A percentile compares a stretch with the other conserved stretches of the same genome.
These are phyloP conservation scores for Thelonectria blattea DNA, from an alignment of 2,329 filamentous ascomycete species.

Conservation along the genomic window DNA sequence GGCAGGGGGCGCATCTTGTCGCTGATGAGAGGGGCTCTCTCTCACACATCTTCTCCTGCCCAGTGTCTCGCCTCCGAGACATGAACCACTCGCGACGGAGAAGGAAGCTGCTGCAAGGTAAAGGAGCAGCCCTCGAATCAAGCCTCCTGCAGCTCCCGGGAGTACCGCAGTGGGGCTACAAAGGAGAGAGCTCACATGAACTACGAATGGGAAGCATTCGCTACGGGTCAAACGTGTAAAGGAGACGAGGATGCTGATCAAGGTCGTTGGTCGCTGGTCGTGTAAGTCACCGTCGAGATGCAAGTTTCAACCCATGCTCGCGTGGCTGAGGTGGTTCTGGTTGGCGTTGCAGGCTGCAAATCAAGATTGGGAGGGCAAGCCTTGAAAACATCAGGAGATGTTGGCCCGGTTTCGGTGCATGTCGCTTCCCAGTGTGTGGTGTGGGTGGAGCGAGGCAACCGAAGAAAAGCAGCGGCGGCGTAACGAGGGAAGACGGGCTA, in stretches of 20 bases:
- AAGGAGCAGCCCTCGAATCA: constrained; percentile 9
- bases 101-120: constrained; percentile 13
- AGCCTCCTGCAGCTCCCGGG: constrained; percentile 1
- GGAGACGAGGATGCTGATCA: background rate
- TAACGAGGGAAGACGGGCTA: constrained; percentile 23
- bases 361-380: constrained; percentile 8
- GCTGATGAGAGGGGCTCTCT: too few relatives aligned
- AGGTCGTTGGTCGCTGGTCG: background rate
- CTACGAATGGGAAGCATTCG: background rate
- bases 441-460: constrained; percentile 26
- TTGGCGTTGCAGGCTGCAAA: background rate
- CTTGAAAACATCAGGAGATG: constrained; percentile 26
- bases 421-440: constrained; percentile 24
- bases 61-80: background rate
- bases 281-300: background rate
- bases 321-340: background rate
- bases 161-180: background rate
- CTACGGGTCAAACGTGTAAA: background rate
- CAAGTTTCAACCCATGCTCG: background rate
- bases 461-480: constrained; percentile 26
- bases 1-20: background rate
- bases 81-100: constrained; percentile 15
- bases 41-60: too few relatives aligned
- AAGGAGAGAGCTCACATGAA: constrained; percentile 12
- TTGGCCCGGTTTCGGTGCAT: constrained; percentile 27